Conservation (phyloP, 2,329 filamentous ascomycete species). For the Scleromitrula shiraiana region DNA sequence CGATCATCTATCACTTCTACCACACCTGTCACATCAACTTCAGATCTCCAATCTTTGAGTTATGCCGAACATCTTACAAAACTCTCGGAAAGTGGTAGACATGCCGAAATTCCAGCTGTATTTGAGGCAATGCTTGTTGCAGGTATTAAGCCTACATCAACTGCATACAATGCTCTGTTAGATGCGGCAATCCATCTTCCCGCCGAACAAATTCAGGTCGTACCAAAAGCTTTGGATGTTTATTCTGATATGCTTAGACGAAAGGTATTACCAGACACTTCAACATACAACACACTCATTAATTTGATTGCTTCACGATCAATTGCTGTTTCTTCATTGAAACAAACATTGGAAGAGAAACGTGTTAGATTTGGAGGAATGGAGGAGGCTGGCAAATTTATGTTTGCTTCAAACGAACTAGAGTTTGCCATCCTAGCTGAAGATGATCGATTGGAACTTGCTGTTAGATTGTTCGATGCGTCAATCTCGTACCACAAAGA, state of each 20-base stretch:
- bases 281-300: conserved; percentile 84
- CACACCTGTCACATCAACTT: conserved; percentile 41
- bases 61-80: conserved; percentile 74
- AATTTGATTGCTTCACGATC: conserved; percentile 73
- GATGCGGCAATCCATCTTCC: conserved; percentile 78
- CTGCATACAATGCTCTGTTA: conserved; percentile 88
- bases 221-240: conserved; percentile 86
- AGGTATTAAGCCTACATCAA: conserved; percentile 70
- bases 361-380: conserved; percentile 77
- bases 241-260: conserved; percentile 94
- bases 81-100: conserved; percentile 63
- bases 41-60: conserved; percentile 55
- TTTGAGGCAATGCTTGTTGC: conserved; percentile 86
- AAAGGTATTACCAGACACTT: conserved; percentile 69
- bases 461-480: conserved; percentile 75
- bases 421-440: conserved; percentile 81
- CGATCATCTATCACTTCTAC: conserved; percentile 44
- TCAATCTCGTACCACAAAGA: conserved; percentile 53
- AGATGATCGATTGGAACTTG: conserved; percentile 79
- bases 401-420: conserved; percentile 80
- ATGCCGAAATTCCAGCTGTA: conserved; percentile 79
- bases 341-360: conserved; percentile 69
- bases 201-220: conserved; percentile 69
- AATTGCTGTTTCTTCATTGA: conserved; percentile 66
- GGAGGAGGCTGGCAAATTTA: conserved; percentile 76